phyloP scores from a whole-genome alignment of 2,329 filamentous ascomycete genomes.

The Myotisia sp. region DNA sequence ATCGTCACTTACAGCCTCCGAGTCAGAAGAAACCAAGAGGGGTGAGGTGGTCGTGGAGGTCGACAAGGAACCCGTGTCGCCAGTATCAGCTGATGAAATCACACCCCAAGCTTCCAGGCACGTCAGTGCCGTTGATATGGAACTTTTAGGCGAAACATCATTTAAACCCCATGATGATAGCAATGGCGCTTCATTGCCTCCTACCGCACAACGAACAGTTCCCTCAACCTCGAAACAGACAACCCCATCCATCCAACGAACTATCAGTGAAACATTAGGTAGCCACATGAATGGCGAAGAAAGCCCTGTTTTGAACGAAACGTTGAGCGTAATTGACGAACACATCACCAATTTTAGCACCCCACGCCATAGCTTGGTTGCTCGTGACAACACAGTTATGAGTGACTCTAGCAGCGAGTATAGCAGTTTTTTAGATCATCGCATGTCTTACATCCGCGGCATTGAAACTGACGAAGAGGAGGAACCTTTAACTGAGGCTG shows the following conservation, averaged over 20 bases:
- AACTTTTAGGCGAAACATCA: no score
- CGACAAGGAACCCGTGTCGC: slow-evolving; percentile 13
- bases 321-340: slow-evolving; percentile 88
- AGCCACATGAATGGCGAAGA: slow-evolving; percentile 42
- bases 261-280: slow-evolving; percentile 33
- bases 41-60: neutral
- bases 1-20: slow-evolving; percentile 6
- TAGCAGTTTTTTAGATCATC: slow-evolving; percentile 60
- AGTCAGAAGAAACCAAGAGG: no score
- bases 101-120: slow-evolving; percentile 30
- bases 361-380: slow-evolving; percentile 40
- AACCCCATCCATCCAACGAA: slow-evolving; percentile 27
- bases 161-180: slow-evolving; percentile 12
- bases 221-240: slow-evolving; percentile 1
- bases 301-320: slow-evolving; percentile 81
- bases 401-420: slow-evolving; percentile 85
- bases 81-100: slow-evolving; percentile 21
- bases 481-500: slow-evolving; percentile 49
- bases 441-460: slow-evolving; percentile 81
- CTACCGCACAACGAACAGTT: slow-evolving; percentile 7
- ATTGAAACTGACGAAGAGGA: slow-evolving; percentile 76
- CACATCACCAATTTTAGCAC: slow-evolving; percentile 79
- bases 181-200: slow-evolving; percentile 3
- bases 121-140: slow-evolving; percentile 21
- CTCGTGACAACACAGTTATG: slow-evolving; percentile 40